Base-by-base conservation (phyloP, 176 grass and related monocot genomes). In the Oryza brachyantha region DNA sequence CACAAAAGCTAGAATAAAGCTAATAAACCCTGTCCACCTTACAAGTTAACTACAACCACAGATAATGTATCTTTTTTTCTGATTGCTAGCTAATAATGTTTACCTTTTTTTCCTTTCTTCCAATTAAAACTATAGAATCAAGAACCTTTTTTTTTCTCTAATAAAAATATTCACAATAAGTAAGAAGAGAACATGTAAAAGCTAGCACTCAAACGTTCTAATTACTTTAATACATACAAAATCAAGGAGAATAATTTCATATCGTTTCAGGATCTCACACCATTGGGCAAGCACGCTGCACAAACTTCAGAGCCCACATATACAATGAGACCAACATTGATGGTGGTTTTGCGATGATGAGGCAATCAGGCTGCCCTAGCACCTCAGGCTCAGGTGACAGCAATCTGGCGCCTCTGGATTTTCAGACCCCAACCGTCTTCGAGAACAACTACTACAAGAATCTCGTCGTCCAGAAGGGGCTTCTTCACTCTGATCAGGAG, bases 321-420 rank as follows among this genome's bases (percentile, higher is more conserved):
- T 93, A 97, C 93, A 93, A 97, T 22, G 93, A 97, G 46, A 88
- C 63, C 32, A 71, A 97, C 82, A 84, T 97, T 13, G 74, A 97
- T 1, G 3, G 46, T 7, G 59, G 24, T 5, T 88, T 97, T 1
- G 93, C 87, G 0, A 59, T 1, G 19, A 70, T 19, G 25, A 65
- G 76, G 24, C 85, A 64, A 13, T 79, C 72, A 0, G 61, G 14
- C 0, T 97, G 93, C 10, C 87, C 93, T 0, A 10, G 61, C 3
- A 24, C 5, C 0, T 66, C 79, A 2, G 87, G 83, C 19, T 79
- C 75, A 5, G 85, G 90, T 0, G 87, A 97, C 76, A 88, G 71
- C 67, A 97, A 93, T 38, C 24, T 97, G 46, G 87, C 83, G 2
- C 90, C 90, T 5, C 26, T 93, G 17, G 93, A 97, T n/a, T 43